Percentiles rank a stretch among this genome's conserved stretches.
Evolutionary conservation across 768 basidiomycete genomes (phyloP).

Genomic region (Pleurotus platypus): DNA sequence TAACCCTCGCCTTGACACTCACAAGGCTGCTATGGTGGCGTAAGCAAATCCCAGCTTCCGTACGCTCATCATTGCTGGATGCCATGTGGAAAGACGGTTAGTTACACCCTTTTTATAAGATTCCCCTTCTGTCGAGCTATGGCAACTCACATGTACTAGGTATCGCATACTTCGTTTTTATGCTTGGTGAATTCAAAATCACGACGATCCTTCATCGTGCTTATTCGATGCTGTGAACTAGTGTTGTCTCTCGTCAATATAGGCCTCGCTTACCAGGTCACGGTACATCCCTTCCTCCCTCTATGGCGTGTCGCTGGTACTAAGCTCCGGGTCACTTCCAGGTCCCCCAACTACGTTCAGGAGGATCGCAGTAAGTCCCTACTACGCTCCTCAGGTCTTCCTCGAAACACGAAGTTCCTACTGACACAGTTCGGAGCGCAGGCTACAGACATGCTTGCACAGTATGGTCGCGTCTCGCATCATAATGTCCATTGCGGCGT

Average conservation of each 20-base stretch:
- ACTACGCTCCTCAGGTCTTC: background rate
- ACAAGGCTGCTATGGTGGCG: conserved; percentile 13
- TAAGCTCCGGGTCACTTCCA: background rate
- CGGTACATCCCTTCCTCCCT: conserved; percentile 4
- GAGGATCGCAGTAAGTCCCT: conserved; percentile 13
- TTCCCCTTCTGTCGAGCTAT: background rate
- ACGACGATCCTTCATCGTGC: background rate
- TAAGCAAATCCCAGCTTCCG: conserved; percentile 7
- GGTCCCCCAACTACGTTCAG: conserved; percentile 14
- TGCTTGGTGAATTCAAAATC: conserved; percentile 8
- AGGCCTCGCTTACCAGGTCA: conserved; percentile 12
- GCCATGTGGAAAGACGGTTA: conserved; percentile 17
- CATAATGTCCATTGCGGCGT: conserved; percentile 9
- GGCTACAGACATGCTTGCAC: conserved; percentile 17
- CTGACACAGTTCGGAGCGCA: background rate
- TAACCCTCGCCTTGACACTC: conserved; percentile 13
- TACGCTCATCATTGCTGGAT: conserved; percentile 14
- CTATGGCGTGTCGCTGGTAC: background rate
- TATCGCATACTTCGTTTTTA: conserved; percentile 14
- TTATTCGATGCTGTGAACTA: background rate
- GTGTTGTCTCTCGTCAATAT: conserved; percentile 16
- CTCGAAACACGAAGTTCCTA: background rate
- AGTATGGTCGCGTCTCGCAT: conserved; percentile 17
- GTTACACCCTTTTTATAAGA: background rate
- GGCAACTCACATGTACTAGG: conserved; percentile 2